A percentile compares a stretch with the other conserved stretches of the same genome.
Conservation (phyloP, 495 filamentous ascomycete species). For the Podospora tetraspora region DNA sequence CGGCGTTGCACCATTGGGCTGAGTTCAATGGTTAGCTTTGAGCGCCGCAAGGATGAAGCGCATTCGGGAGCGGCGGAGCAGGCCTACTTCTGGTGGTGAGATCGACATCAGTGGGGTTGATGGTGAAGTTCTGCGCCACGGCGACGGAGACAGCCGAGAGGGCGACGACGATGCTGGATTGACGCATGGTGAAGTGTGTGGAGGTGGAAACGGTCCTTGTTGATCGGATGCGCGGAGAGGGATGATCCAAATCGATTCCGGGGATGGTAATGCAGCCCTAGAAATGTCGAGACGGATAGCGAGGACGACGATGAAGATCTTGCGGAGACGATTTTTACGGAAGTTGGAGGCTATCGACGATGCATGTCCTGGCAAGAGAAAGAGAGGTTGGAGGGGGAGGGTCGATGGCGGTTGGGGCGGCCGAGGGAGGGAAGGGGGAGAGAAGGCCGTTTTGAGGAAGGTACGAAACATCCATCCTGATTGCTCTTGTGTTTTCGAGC, state of each 20-base stretch:
- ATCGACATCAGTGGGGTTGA: conserved; percentile 23
- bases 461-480: conserved; percentile 25
- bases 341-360: conserved; percentile 2
- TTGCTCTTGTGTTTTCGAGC: conserved; percentile 25
- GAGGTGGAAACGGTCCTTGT: not conserved
- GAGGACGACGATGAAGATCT: not conserved
- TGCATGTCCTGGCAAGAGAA: conserved; percentile 3
- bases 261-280: conserved; percentile 2
- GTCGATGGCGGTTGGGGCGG: conserved; percentile 5
- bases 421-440: conserved; percentile 12
- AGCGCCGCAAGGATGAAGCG: not conserved
- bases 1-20: conserved; percentile 33
- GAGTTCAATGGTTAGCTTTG: not conserved
- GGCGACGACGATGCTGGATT: conserved; percentile 25
- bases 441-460: conserved; percentile 23
- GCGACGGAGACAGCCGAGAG: conserved; percentile 28
- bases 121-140: conserved; percentile 33
- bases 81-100: conserved; percentile 18
- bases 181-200: conserved; percentile 25
- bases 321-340: not conserved
- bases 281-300: conserved; percentile 10
- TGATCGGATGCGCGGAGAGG: not conserved
- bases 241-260: conserved; percentile 3
- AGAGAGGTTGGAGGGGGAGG: conserved; percentile 8
- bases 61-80: not conserved